phyloP scores from a whole-genome alignment of 2,329 filamentous ascomycete genomes.

The Colletotrichum siamense region DNA sequence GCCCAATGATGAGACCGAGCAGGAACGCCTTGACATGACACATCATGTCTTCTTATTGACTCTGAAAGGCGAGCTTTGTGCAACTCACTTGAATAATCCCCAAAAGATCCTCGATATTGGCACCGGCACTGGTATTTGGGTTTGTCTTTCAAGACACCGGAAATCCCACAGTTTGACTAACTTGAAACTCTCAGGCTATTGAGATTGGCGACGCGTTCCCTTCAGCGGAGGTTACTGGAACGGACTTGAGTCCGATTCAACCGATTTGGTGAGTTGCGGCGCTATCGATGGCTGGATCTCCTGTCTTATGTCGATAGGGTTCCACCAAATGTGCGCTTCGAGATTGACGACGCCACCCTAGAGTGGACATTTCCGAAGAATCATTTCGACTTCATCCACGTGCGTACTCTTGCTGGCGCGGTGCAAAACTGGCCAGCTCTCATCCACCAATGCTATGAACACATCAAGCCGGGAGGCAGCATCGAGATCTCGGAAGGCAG shows the following conservation, averaged over 20 bases:
- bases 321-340: constrained; percentile 28
- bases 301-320: constrained; percentile 7
- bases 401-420: constrained; percentile 32
- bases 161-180: not conserved
- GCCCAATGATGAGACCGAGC: constrained; percentile 49
- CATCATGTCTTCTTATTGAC: constrained; percentile 40
- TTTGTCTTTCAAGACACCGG: constrained; percentile 11
- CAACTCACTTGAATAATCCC: constrained; percentile 42
- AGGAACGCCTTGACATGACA: constrained; percentile 45
- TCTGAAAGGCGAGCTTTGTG: constrained; percentile 38
- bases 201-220: constrained; percentile 70
- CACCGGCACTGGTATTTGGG: constrained; percentile 59
- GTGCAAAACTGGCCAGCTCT: constrained; percentile 34
- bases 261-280: constrained; percentile 19
- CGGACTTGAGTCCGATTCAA: constrained; percentile 31
- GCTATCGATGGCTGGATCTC: not conserved
- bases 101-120: constrained; percentile 45
- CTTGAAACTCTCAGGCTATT: no score
- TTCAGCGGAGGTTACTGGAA: constrained; percentile 40
- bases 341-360: constrained; percentile 30
- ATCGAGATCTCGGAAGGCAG: constrained; percentile 44
- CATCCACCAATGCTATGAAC: constrained; percentile 24
- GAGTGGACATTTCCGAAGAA: constrained; percentile 31
- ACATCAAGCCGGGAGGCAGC: constrained; percentile 50
- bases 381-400: constrained; percentile 38